Evolutionary conservation across 805 yeast species (phyloP).

Genomic region (Saturnispora quitensis): DNA sequence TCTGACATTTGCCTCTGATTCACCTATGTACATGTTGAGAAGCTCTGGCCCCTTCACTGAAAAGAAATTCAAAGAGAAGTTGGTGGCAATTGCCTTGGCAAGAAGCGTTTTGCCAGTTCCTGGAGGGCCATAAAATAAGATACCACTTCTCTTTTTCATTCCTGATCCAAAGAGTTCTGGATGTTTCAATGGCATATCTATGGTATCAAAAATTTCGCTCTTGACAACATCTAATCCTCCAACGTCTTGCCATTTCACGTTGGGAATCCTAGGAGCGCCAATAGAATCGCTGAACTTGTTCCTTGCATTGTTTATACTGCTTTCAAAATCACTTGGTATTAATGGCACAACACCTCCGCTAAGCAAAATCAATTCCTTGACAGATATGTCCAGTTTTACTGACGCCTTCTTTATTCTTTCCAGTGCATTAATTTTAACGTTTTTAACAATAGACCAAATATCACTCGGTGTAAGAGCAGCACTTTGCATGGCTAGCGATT

Average conservation of each 20-base stretch:
- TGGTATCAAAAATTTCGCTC: slow-evolving; percentile 88
- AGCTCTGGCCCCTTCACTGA: slow-evolving; percentile 97
- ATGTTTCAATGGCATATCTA: slow-evolving; percentile 89
- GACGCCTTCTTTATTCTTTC: slow-evolving; percentile 36
- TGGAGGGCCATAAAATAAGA: slow-evolving; percentile 94
- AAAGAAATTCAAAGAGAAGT: slow-evolving; percentile 87
- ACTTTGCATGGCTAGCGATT: slow-evolving; percentile 66
- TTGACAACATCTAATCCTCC: slow-evolving; percentile 91
- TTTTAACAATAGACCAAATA: slow-evolving; percentile 56
- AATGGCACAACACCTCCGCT: slow-evolving; percentile 48
- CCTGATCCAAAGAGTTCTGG: slow-evolving; percentile 87
- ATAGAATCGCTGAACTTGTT: slow-evolving; percentile 86
- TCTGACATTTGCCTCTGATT: slow-evolving; percentile 94
- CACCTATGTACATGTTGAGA: slow-evolving; percentile 96
- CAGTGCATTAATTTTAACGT: slow-evolving; percentile 51
- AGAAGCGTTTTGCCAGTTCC: slow-evolving; percentile 95
- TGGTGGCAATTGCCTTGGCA: slow-evolving; percentile 96
- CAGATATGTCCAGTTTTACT: slow-evolving; percentile 14
- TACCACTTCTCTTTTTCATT: slow-evolving; percentile 88
- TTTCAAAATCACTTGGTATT: slow-evolving; percentile 53
- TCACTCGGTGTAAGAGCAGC: slow-evolving; percentile 91
- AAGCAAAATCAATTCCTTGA: slow-evolving; percentile 33
- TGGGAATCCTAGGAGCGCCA: slow-evolving; percentile 94
- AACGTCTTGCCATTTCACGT: slow-evolving; percentile 94
- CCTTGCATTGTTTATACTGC: slow-evolving; percentile 72